These are phyloP conservation scores for Sporothrix variecibatus DNA, from an alignment of 2,329 filamentous ascomycete genomes.

Conservation along the genomic window DNA sequence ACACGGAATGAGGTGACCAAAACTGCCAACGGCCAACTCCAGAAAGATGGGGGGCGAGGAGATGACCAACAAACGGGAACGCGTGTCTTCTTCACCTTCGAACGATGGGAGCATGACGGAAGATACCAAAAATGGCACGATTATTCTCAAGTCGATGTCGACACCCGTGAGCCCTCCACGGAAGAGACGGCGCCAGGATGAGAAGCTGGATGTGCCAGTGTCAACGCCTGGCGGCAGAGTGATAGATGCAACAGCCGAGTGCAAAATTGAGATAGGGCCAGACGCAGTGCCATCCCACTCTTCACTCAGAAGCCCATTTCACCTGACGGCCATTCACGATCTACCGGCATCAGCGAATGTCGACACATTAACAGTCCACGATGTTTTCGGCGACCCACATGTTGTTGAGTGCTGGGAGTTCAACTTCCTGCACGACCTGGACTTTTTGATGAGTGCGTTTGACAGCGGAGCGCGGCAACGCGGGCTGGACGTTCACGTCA, in stretches of 20 bases:
- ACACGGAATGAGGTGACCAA: neutral
- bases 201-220: neutral
- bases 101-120: neutral
- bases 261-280: too few species aligned
- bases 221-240: neutral
- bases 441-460: conserved; percentile 57
- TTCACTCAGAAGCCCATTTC: conserved; percentile 53
- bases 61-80: neutral
- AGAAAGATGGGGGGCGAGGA: neutral
- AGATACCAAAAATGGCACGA: conserved; percentile 22
- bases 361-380: conserved; percentile 64
- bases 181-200: conserved; percentile 35
- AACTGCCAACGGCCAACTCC: neutral
- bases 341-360: conserved; percentile 61
- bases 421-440: conserved; percentile 65
- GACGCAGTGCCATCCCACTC: neutral
- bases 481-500: conserved; percentile 55
- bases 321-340: conserved; percentile 69
- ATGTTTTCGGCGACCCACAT: conserved; percentile 72
- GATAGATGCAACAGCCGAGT: neutral
- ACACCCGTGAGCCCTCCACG: conserved; percentile 51
- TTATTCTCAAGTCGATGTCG: conserved; percentile 16
- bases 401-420: conserved; percentile 73
- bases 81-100: neutral
- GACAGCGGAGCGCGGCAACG: conserved; percentile 50